Evolutionary conservation across 345 rosid genomes (phyloP).

Genomic region (Aegle marmelos): DNA sequence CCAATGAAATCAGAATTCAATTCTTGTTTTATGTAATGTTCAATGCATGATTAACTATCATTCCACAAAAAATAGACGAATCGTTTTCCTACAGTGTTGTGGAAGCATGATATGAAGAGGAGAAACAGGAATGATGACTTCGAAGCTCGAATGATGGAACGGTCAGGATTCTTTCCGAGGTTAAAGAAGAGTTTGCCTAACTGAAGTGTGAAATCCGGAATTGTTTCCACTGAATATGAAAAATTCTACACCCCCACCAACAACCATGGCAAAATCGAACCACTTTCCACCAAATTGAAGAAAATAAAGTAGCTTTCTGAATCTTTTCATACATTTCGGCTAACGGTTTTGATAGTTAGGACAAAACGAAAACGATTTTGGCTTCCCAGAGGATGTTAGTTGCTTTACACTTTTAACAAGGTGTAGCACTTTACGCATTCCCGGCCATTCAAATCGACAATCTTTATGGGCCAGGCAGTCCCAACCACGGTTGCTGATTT

Average conservation of each 20-base stretch:
- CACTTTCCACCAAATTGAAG: too few relatives aligned
- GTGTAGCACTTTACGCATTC: not conserved
- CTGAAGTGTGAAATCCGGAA: too few relatives aligned
- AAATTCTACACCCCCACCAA: too few relatives aligned
- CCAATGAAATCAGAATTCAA: not conserved
- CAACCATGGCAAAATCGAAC: too few relatives aligned
- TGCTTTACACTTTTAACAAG: not conserved
- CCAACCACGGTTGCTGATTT: too few relatives aligned
- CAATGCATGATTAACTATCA: not conserved
- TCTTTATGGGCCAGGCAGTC: too few relatives aligned
- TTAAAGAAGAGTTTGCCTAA: too few relatives aligned
- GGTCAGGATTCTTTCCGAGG: too few relatives aligned
- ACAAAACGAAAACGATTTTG: not conserved
- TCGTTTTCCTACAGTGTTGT: not conserved
- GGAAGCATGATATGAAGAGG: not conserved
- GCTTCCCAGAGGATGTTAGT: not conserved
- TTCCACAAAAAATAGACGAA: not conserved
- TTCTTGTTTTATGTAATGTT: not conserved
- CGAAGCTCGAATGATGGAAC: too few relatives aligned
- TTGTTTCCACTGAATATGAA: too few relatives aligned
- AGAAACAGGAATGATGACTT: not conserved
- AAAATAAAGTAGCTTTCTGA: not conserved
- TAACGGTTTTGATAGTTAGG: not conserved
- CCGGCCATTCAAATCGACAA: not conserved
- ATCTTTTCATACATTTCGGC: not conserved